Percentiles rank a stretch among this genome's conserved stretches.
These are phyloP conservation scores for Myriosclerotinia duriaeana DNA, from an alignment of 2,329 filamentous ascomycete species.

Conservation along the genomic window DNA sequence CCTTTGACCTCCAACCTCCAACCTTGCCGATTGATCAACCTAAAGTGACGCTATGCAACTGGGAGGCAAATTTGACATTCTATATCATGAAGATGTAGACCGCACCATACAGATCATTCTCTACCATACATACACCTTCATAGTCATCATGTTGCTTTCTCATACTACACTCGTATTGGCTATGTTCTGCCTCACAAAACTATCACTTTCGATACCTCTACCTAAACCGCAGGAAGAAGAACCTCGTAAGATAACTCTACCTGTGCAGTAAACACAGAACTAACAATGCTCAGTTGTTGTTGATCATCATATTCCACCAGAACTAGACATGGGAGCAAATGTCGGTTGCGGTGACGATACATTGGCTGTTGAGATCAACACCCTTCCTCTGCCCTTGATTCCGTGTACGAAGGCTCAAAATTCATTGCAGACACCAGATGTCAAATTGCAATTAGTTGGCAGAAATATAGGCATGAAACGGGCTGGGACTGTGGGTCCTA, in stretches of 20 bases:
- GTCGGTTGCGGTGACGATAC: background rate
- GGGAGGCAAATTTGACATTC: background rate
- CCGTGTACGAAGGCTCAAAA: background rate
- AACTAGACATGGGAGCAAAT: background rate
- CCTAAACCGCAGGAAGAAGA: background rate
- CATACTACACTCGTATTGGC: background rate
- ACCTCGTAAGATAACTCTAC: background rate
- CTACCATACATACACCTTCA: background rate
- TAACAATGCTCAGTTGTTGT: background rate
- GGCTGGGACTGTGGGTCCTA: background rate
- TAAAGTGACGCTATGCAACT: slow-evolving; percentile 5
- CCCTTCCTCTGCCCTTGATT: background rate
- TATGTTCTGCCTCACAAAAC: background rate
- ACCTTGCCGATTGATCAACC: slow-evolving; percentile 10
- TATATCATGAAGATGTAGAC: slow-evolving; percentile 8
- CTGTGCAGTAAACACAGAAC: background rate
- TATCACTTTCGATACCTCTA: slow-evolving; percentile 7
- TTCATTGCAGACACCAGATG: background rate
- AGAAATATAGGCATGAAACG: background rate
- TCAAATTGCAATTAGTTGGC: background rate
- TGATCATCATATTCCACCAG: background rate
- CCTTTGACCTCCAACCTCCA: background rate
- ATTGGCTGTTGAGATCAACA: background rate
- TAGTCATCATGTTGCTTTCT: slow-evolving; percentile 1
- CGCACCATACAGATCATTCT: background rate